Evolutionary conservation across 495 filamentous ascomycete genomes (phyloP).

Genomic region (Aeminium ludgeri): DNA sequence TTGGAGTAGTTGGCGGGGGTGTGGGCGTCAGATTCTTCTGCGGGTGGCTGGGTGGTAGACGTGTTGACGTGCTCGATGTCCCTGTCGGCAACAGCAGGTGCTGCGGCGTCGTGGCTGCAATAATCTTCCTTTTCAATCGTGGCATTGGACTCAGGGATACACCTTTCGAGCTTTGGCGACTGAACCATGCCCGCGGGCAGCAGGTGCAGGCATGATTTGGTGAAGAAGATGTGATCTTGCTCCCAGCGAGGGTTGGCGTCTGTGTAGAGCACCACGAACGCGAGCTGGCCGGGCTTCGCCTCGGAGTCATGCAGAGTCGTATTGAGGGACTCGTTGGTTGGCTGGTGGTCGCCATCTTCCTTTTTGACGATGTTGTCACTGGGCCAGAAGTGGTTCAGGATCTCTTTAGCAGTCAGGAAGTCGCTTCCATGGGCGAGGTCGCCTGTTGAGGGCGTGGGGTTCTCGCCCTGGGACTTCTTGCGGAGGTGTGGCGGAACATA

Average conservation of each 20-base stretch:
- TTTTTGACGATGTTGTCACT: not conserved
- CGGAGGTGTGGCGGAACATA: constrained; percentile 10
- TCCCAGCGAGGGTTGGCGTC: constrained; percentile 13
- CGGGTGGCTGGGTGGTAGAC: not conserved
- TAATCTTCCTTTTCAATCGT: too few relatives aligned
- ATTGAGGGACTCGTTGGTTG: not conserved
- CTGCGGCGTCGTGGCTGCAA: too few relatives aligned
- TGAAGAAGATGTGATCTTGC: constrained; percentile 10
- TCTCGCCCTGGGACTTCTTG: not conserved
- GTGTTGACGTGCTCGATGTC: not conserved
- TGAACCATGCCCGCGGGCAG: not conserved
- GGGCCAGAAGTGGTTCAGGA: constrained; percentile 10
- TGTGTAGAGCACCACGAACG: constrained; percentile 10
- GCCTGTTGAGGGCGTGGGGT: not conserved
- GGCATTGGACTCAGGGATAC: too few relatives aligned
- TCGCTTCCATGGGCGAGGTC: not conserved
- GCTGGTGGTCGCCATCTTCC: not conserved
- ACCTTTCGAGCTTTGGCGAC: too few relatives aligned
- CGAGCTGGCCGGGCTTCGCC: constrained; percentile 7
- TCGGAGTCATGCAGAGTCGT: constrained; percentile 12
- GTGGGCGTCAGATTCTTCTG: not conserved
- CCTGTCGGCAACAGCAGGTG: too few relatives aligned
- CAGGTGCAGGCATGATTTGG: constrained; percentile 11
- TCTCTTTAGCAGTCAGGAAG: constrained; percentile 1
- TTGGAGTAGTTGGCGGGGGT: not conserved